A percentile compares a stretch with the other conserved stretches of the same genome.
Conservation (phyloP, 305 asterid genomes). For the Solanum hybrid region DNA sequence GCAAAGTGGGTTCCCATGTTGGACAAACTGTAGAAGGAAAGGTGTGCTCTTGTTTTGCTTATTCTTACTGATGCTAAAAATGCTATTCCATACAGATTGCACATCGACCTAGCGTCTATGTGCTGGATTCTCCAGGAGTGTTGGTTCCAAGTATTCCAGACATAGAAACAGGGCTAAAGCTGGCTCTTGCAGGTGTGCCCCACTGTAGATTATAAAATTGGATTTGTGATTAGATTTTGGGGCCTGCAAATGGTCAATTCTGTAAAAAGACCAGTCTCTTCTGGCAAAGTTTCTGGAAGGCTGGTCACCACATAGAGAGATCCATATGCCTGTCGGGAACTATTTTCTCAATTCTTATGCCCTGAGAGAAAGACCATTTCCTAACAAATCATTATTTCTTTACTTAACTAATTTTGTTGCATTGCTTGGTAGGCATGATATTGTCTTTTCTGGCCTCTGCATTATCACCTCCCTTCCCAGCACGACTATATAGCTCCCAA, state of each 20-base stretch:
- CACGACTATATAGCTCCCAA: background rate
- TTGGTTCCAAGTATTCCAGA: slow-evolving; percentile 85
- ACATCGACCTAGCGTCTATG: slow-evolving; percentile 84
- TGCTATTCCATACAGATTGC: slow-evolving; percentile 51
- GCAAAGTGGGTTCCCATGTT: background rate
- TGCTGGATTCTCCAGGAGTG: slow-evolving; percentile 90
- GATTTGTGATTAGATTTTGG: background rate
- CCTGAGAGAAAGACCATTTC: background rate
- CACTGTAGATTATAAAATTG: background rate
- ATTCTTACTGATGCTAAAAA: background rate
- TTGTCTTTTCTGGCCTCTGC: background rate
- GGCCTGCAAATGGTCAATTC: background rate
- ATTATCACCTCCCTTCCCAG: background rate
- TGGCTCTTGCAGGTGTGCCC: slow-evolving; percentile 74
- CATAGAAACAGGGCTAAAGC: slow-evolving; percentile 84
- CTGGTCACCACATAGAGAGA: background rate
- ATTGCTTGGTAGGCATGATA: background rate
- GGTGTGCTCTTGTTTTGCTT: background rate
- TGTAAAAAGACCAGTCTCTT: background rate
- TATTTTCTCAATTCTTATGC: background rate
- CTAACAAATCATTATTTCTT: background rate
- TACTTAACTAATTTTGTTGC: background rate
- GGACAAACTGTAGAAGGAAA: background rate
- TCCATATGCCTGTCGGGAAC: background rate
- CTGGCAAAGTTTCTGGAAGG: background rate